A percentile compares a stretch with the other conserved stretches of the same genome.
Evolutionary conservation across 306 rosid genomes (phyloP).

Genomic region (Sesbania bispinosa): DNA sequence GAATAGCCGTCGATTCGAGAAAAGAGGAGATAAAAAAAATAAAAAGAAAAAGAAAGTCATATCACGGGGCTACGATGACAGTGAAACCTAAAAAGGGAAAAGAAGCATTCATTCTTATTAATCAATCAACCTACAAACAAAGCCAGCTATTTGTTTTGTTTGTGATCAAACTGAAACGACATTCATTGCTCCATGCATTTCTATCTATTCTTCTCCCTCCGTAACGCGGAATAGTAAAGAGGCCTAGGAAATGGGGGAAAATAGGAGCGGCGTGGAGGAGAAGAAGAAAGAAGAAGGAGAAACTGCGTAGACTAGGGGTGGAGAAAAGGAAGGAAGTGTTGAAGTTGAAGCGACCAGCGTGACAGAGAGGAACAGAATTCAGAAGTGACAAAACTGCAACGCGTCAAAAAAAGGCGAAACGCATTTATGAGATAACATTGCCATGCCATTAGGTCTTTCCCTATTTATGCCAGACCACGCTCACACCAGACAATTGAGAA

Average conservation of each 20-base stretch:
- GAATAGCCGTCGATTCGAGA: conserved; percentile 25
- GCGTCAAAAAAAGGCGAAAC: conserved; percentile 14
- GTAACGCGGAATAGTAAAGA: not conserved
- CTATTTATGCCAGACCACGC: conserved; percentile 14
- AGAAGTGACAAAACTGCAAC: conserved; percentile 36
- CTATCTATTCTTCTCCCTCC: not conserved
- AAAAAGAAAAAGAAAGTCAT: not conserved
- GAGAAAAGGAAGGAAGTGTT: not conserved
- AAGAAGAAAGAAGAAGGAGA: not conserved
- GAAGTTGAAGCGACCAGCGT: conserved; percentile 16
- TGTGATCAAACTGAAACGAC: not conserved
- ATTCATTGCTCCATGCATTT: conserved; percentile 9
- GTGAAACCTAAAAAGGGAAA: conserved; percentile 11
- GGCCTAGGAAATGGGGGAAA: not conserved
- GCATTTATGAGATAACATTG: conserved; percentile 30
- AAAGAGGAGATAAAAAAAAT: not conserved
- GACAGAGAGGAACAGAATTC: conserved; percentile 35
- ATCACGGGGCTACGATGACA: conserved; percentile 31
- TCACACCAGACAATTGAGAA: not conserved
- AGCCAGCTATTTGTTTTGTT: not conserved
- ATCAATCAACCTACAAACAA: not conserved
- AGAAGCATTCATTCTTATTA: not conserved
- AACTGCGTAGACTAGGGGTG: not conserved
- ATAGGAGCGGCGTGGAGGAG: not conserved
- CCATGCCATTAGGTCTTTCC: conserved; percentile 7